A percentile compares a stretch with the other conserved stretches of the same genome.
Conservation (phyloP, 768 basidiomycete species). For the Artomyces pyxidatus region DNA sequence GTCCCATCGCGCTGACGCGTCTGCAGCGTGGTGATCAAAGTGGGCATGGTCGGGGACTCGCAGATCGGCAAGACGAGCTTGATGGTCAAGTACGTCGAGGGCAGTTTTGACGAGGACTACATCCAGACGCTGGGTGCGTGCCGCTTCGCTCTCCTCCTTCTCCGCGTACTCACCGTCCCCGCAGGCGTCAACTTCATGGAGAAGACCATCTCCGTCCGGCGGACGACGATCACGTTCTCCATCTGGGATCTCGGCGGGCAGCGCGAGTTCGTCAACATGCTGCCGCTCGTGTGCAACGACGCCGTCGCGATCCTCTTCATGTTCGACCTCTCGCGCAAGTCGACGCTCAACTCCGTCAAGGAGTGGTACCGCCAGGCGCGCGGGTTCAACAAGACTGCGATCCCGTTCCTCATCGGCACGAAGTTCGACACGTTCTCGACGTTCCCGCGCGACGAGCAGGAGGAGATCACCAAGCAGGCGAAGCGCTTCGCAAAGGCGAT, state of each 20-base stretch:
- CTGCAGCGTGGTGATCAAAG: conserved; percentile 87
- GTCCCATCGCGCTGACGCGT: conserved; percentile 1
- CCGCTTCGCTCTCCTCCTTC: conserved; percentile 1
- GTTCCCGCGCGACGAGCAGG: conserved; percentile 95
- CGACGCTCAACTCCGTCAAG: conserved; percentile 96
- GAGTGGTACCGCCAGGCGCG: conserved; percentile 99
- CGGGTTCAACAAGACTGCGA: conserved; percentile 99
- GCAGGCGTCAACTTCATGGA: conserved; percentile 99
- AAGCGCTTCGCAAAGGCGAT: conserved; percentile 98
- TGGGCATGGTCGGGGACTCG: conserved; percentile 99
- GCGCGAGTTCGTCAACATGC: conserved; percentile 98
- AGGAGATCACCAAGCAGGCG: conserved; percentile 99
- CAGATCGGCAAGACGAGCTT: conserved; percentile 99
- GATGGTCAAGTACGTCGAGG: conserved; percentile 99
- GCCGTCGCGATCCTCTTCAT: conserved; percentile 99
- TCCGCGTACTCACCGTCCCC: conserved; percentile 13
- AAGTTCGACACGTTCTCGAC: conserved; percentile 97
- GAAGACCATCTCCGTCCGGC: conserved; percentile 96
- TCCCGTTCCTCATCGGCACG: conserved; percentile 96
- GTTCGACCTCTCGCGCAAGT: conserved; percentile 98
- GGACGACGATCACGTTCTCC: conserved; percentile 98
- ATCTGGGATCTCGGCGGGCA: conserved; percentile 99
- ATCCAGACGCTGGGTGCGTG: conserved; percentile 93
- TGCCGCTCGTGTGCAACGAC: conserved; percentile 96
- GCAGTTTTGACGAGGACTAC: conserved; percentile 98